These are phyloP conservation scores for Kwoniella dejecticola DNA, from an alignment of 768 basidiomycete species.

Conservation along the genomic window DNA sequence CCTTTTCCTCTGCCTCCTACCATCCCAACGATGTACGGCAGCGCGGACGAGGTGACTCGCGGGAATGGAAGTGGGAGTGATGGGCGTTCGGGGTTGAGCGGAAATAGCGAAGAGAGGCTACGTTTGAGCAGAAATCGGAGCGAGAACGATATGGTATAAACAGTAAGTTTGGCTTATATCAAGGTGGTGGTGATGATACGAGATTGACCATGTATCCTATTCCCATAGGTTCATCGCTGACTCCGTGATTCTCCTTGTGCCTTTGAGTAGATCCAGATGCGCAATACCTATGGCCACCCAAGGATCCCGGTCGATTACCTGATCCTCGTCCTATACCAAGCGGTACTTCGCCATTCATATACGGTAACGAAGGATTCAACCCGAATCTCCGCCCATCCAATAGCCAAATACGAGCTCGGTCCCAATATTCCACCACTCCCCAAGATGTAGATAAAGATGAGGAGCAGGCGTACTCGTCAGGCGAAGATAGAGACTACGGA, in stretches of 20 bases:
- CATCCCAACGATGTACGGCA: constrained; percentile 27
- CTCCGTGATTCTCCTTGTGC: neutral
- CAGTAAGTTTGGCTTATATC: neutral
- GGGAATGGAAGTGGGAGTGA: constrained; percentile 25
- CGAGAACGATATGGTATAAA: constrained; percentile 29
- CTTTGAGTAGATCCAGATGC: constrained; percentile 55
- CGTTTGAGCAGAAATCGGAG: constrained; percentile 9
- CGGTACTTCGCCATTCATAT: constrained; percentile 70
- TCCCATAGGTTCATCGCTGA: constrained; percentile 14
- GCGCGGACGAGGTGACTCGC: constrained; percentile 9
- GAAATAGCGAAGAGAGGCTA: constrained; percentile 15
- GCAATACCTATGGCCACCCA: constrained; percentile 70
- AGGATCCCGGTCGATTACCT: constrained; percentile 61
- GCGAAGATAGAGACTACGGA: constrained; percentile 28
- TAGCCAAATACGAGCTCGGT: constrained; percentile 40
- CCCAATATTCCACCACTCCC: neutral
- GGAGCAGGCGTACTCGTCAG: constrained; percentile 25
- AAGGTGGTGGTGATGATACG: neutral
- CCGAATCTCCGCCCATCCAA: constrained; percentile 72
- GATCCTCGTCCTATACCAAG: constrained; percentile 43
- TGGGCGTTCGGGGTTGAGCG: constrained; percentile 18
- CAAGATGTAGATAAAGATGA: neutral
- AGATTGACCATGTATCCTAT: constrained; percentile 10
- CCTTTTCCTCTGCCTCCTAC: constrained; percentile 5
- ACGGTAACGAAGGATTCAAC: constrained; percentile 71